Evolutionary conservation across 2,329 filamentous ascomycete genomes (phyloP).

Genomic region (Xylaria hypoxylon): DNA sequence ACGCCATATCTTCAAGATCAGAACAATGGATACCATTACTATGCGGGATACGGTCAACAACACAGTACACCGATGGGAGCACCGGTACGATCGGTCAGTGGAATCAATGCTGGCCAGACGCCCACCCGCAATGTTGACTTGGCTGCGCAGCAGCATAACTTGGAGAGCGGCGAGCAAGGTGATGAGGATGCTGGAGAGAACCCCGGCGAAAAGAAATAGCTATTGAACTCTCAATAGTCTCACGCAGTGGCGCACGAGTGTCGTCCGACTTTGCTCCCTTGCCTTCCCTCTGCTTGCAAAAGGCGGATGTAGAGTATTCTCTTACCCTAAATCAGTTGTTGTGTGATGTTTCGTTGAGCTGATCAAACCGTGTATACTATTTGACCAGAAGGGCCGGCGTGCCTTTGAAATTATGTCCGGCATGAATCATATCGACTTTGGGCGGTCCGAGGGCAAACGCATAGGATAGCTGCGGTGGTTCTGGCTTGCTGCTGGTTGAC

Average conservation of each 20-base stretch:
- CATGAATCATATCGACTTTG: conserved; percentile 33
- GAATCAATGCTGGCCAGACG: conserved; percentile 25
- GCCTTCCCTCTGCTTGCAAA: conserved; percentile 26
- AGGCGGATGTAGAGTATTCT: conserved; percentile 23
- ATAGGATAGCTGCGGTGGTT: conserved; percentile 46
- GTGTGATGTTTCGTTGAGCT: conserved; percentile 24
- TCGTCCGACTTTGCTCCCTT: conserved; percentile 22
- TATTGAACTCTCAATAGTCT: conserved; percentile 4
- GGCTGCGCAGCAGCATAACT: conserved; percentile 28
- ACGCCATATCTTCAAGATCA: conserved; percentile 48
- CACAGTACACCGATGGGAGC: conserved; percentile 24
- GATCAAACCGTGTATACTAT: conserved; percentile 28
- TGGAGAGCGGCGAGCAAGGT: conserved; percentile 18
- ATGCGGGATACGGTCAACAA: conserved; percentile 34
- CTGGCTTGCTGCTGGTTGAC: conserved; percentile 43
- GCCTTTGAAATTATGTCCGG: conserved; percentile 29
- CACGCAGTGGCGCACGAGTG: not conserved
- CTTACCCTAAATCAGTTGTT: conserved; percentile 26
- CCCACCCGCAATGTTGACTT: conserved; percentile 29
- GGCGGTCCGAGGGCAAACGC: conserved; percentile 40
- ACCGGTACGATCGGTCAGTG: conserved; percentile 16
- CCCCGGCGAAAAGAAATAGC: conserved; percentile 27
- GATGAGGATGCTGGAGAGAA: conserved; percentile 27
- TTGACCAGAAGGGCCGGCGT: conserved; percentile 29
- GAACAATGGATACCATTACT: conserved; percentile 35